Percentiles rank a stretch among this genome's conserved stretches.
phyloP scores from a whole-genome alignment of 208 protist genomes.

The Acanthamoeba rhysodes region DNA sequence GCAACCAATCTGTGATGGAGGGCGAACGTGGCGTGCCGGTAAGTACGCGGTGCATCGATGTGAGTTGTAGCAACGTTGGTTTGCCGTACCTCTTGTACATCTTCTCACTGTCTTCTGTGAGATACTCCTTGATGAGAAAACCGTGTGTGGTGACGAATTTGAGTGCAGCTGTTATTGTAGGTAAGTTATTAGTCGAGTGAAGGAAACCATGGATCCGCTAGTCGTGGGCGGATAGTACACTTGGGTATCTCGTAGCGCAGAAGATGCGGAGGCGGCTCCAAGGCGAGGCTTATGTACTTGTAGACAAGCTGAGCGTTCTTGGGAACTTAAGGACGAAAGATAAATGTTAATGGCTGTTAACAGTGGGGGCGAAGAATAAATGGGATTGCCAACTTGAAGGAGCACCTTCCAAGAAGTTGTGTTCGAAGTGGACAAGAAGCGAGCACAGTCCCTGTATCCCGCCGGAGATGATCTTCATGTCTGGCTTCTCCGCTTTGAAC shows the following conservation, averaged over 20 bases:
- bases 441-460: slow-evolving; percentile 75
- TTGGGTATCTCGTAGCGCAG: slow-evolving; percentile 79
- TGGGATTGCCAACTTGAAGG: background rate
- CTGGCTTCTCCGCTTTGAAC: slow-evolving; percentile 74
- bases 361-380: background rate
- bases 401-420: slow-evolving; percentile 72
- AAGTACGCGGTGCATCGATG: background rate
- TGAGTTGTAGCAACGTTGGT: background rate
- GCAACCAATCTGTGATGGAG: slow-evolving; percentile 10
- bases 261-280: slow-evolving; percentile 76
- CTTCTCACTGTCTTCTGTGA: slow-evolving; percentile 79
- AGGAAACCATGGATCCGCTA: too few relatives aligned
- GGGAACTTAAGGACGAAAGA: background rate
- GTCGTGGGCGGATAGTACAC: slow-evolving; percentile 11
- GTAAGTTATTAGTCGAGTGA: background rate
- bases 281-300: slow-evolving; percentile 77
- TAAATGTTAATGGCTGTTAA: background rate
- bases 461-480: slow-evolving; percentile 82
- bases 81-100: slow-evolving; percentile 73
- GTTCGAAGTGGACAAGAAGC: slow-evolving; percentile 75
- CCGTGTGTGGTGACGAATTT: slow-evolving; percentile 78
- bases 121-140: slow-evolving; percentile 77
- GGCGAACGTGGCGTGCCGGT: background rate
- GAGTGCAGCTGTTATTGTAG: slow-evolving; percentile 48
- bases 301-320: slow-evolving; percentile 78